Conservation (phyloP, 2,329 filamentous ascomycete species). For the Fusarium sp. region DNA sequence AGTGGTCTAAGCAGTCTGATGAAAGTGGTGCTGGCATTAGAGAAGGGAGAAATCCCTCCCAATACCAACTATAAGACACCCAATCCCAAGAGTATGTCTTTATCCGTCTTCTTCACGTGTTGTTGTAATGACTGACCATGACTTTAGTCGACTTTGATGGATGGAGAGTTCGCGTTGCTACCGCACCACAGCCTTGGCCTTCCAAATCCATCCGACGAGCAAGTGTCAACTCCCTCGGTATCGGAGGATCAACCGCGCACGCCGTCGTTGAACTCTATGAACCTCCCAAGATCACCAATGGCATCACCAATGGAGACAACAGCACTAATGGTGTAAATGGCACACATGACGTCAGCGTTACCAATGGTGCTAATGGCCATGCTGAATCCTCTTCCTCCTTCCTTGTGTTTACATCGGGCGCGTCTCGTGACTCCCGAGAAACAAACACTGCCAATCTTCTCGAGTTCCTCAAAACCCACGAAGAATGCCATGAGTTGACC, state of each 20-base stretch:
- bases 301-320: not conserved
- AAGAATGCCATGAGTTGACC: constrained; percentile 28
- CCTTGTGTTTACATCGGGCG: constrained; percentile 38
- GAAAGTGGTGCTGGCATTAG: constrained; percentile 44
- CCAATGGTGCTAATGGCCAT: not conserved
- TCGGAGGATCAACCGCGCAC: constrained; percentile 60
- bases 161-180: constrained; percentile 43
- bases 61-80: constrained; percentile 43
- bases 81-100: constrained; percentile 42
- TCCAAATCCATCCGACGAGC: constrained; percentile 41
- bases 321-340: not conserved
- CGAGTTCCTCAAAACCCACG: constrained; percentile 27
- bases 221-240: constrained; percentile 54
- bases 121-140: constrained; percentile 4
- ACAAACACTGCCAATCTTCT: constrained; percentile 31
- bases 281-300: constrained; percentile 9
- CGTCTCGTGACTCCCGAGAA: constrained; percentile 34
- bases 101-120: too few relatives aligned
- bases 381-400: constrained; percentile 7
- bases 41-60: constrained; percentile 46
- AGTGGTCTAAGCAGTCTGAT: constrained; percentile 47
- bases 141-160: constrained; percentile 39
- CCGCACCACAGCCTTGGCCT: constrained; percentile 40
- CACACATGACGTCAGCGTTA: not conserved
- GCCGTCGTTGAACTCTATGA: constrained; percentile 52